These are phyloP conservation scores for Auxenochlorella pyrenoidosa DNA, from an alignment of 139 green algal species.

Conservation along the genomic window DNA sequence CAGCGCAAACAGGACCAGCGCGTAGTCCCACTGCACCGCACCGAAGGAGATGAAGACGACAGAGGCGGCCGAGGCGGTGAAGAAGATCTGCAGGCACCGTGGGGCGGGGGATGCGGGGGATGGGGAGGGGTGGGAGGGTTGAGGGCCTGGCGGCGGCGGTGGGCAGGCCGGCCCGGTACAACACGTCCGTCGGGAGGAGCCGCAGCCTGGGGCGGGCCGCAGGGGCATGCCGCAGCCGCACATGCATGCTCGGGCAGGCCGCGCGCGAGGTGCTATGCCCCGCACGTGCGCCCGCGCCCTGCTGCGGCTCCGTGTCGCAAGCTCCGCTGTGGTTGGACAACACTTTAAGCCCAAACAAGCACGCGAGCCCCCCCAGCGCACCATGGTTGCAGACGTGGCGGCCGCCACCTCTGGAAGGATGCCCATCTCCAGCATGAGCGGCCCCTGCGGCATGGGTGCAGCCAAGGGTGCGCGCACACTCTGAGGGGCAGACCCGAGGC, in stretches of 20 bases:
- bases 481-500: neutral
- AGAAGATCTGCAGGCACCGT: constrained; percentile 18
- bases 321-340: neutral
- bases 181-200: no score
- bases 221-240: no score
- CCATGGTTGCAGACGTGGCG: constrained; percentile 69
- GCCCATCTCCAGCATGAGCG: constrained; percentile 72
- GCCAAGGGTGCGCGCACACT: neutral
- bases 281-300: no score
- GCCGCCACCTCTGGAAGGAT: constrained; percentile 68
- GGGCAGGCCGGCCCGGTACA: no score
- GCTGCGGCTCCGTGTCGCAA: no score
- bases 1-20: constrained; percentile 37
- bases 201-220: no score
- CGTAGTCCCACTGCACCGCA: constrained; percentile 52
- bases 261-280: no score
- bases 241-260: no score
- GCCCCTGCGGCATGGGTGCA: constrained; percentile 25
- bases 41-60: constrained; percentile 66
- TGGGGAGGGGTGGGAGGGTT: neutral
- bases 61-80: constrained; percentile 63
- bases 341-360: no score
- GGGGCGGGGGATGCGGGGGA: neutral
- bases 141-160: no score
- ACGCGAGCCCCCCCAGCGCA: neutral